Base-by-base conservation (phyloP, 495 filamentous ascomycete species). In the Daldinia bambusicola region DNA sequence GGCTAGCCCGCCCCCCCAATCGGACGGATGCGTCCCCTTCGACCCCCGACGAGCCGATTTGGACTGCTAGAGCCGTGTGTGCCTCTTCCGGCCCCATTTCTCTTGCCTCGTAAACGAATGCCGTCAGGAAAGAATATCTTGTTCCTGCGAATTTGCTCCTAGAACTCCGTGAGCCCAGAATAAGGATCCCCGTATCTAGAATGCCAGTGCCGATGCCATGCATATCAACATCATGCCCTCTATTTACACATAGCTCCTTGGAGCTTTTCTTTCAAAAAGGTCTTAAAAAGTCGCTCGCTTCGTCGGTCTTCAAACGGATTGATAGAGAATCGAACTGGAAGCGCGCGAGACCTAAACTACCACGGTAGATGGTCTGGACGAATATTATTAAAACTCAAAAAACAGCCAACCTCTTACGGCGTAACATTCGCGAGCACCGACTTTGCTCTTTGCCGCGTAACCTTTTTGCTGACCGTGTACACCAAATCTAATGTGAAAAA, bases 381-480 rank as follows among this genome's bases (percentile, higher is more conserved):
- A 69, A 72, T 45, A 69, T 72, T 71, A 75, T 63, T 69, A 69
- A 68, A 63, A 63, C 30, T 67, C 22, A 66, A 1, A 1, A 55
- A 63, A 61, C 38, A 51, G 40, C 26, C 45, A 48, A n/a, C 22
- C 59, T 56, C 32, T 51, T 80, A 85, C 76, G 83, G 80, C 76
- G 84, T 76, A 26, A 79, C 74, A 30, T 74, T 78, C 10, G 70
- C 75, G 4, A 77, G 75, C 38, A 83, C 57, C 13, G 83, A 84
- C 50, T 84, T 84, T n/a, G 78, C 81, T 61, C 83, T 73, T 74
- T 79, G 76, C 59, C 83, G 76, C 6, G 81, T 83, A 2, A 82
- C 83, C 76, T 91, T 92, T 80, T 88, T 88, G 75, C 87, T 90
- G 63, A 91, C 89, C 3, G 85, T 83, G 78, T 91, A 92, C 18